These are phyloP conservation scores for Smittium culicis DNA, from an alignment of 371 early-diverging fungal species.

Conservation along the genomic window DNA sequence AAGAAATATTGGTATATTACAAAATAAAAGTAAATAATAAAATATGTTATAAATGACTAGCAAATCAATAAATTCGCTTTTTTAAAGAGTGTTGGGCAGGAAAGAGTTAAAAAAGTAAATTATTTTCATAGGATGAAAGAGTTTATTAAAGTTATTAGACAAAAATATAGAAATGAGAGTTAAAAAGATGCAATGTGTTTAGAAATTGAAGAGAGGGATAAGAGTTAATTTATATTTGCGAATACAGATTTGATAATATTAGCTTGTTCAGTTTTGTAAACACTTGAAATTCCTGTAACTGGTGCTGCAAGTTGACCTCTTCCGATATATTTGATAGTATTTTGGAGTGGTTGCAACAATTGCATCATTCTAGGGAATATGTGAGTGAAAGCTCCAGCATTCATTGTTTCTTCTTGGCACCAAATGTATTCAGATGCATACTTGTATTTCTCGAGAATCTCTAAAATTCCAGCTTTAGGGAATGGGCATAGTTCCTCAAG, in stretches of 20 bases:
- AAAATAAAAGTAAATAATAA: no score
- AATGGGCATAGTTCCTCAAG: conserved; percentile 91
- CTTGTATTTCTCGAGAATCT: conserved; percentile 76
- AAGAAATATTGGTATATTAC: no score
- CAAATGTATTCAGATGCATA: conserved; percentile 72
- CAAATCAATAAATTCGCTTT: no score
- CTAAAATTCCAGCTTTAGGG: conserved; percentile 82
- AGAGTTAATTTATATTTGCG: conserved; percentile 14
- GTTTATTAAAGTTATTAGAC: no score
- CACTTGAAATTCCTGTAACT: conserved; percentile 46
- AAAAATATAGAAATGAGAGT: no score
- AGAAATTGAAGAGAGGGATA: no score
- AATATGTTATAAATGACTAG: no score
- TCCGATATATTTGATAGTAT: conserved; percentile 48
- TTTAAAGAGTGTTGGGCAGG: no score
- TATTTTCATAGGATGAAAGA: no score
- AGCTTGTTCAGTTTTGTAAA: conserved; percentile 42
- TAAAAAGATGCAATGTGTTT: no score
- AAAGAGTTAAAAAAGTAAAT: no score
- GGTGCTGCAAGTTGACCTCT: conserved; percentile 57
- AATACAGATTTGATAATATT: conserved; percentile 23
- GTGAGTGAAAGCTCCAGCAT: conserved; percentile 82
- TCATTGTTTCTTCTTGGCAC: conserved; percentile 92
- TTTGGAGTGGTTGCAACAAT: conserved; percentile 36
- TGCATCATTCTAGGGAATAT: conserved; percentile 52